Base-by-base conservation (phyloP, 371 early-diverging fungal species). In the Coemansia sp. region DNA sequence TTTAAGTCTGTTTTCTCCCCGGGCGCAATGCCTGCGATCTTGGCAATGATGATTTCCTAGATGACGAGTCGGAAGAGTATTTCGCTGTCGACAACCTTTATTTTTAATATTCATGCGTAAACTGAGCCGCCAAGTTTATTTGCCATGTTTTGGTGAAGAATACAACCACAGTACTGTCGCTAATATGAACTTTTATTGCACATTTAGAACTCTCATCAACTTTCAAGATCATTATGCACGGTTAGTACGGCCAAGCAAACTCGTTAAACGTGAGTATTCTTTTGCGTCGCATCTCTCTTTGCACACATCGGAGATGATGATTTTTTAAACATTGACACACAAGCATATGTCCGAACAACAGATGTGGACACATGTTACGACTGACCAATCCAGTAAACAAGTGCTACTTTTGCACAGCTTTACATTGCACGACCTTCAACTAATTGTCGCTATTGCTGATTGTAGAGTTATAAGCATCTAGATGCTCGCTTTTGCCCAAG, bases 51-150 rank as follows among this genome's bases (percentile, higher is more conserved):
- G 85, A 85, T 66, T 50, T 75, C 37, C 78, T 87, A 87, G 87
- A 87, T 87, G 87, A 87, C 87, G 87, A 87, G 87, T 87, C 87
- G 80, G 87, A 87, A 75, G 86, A 87, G 87, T 85, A 71, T 73
- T 85, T 87, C 86, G 71, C 74, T 87, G 87, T 83, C 79, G 87
- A 87, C 62, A 86, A 72, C 79, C 77, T 73, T 65, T 80, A 77
- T 81, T 80, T 76, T 75, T 72, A 84, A 84, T 86, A 84, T 86
- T 86, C 86, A 86, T 86, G 86, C 86, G 66, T 78, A 63, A 64
- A 47, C 75, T 74, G 75, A 74, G 61, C 75, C 66, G 16, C 24
- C 29, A 24, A 24, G 24, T 24, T 24, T 24, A 24, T 24, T 24
- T 24, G 24, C 5, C 54, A 5, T 52, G 5, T 8, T 13, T 24